These are phyloP conservation scores for Lasiosphaeriaceae sp. DNA, from an alignment of 495 filamentous ascomycete species.

Conservation along the genomic window DNA sequence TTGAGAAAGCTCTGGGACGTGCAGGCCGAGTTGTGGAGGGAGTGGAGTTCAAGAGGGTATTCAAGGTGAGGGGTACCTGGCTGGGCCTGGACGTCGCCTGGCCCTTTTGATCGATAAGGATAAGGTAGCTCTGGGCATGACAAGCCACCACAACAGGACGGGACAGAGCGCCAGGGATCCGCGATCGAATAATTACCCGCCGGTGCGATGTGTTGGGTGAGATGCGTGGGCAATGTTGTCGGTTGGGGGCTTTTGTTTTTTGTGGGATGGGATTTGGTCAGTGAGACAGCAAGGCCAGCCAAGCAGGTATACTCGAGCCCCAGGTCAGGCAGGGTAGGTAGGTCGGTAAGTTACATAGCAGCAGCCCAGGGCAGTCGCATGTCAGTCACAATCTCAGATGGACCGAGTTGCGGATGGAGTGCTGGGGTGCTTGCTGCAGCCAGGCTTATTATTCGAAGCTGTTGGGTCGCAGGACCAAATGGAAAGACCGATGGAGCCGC, in stretches of 20 bases:
- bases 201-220: too few relatives aligned
- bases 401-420: neutral
- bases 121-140: constrained; percentile 3
- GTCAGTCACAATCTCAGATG: neutral
- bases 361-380: neutral
- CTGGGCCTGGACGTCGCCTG: neutral
- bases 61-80: constrained; percentile 4
- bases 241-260: neutral
- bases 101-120: neutral
- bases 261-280: neutral
- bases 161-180: neutral
- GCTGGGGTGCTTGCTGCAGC: constrained; percentile 12
- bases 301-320: too few relatives aligned
- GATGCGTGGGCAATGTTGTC: neutral
- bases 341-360: too few relatives aligned
- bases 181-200: neutral
- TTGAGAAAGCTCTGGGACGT: constrained; percentile 10
- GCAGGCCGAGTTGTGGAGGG: neutral
- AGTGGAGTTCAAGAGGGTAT: neutral
- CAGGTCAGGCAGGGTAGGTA: too few relatives aligned
- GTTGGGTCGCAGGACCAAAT: constrained; percentile 13
- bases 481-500: constrained; percentile 24
- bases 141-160: neutral
- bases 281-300: constrained; percentile 15
- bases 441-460: constrained; percentile 16